Evolutionary conservation across 2,329 filamentous ascomycete genomes (phyloP), one percentile per base, ranked within the genome.

Genomic region (Dactylonectria macrodidyma): DNA sequence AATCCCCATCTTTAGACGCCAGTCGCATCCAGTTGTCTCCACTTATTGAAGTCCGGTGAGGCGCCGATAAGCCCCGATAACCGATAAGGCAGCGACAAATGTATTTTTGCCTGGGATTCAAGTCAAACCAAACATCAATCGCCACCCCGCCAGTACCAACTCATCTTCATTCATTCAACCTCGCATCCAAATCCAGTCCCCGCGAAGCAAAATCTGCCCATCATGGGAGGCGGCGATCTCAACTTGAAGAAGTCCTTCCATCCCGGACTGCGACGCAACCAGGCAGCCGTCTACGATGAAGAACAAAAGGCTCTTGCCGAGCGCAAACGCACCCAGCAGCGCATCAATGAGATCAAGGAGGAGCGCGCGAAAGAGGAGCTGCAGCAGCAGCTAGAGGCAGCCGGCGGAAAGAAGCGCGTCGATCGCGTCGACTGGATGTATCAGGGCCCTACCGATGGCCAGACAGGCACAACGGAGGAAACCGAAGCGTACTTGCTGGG

Each of bases 401-500:
- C 95, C 1, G 96, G 96, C 44, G 95, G 95, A 63, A 90, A 89
- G 75, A 95, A 94, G 78, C 88, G 92, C 60, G 84, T 92, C 34
- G 92, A 95, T 75, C 91, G 95, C 41, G 95, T 99, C 30, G 96
- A 98, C 77, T 99, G 96, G 94, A 98, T 99, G 94, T 99, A 99
- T 82, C 90, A 92, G 75, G 95, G 95, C 1, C 95, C 96, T 8
- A 92, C 92, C 57, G 86, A 89, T 76, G 93, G 94, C 41, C 91
- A 93, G 77, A 85, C 86, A n/a, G 92, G 92, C 34, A 93, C 90
- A 46, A 89, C 88, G 5, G 95, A 98, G 80, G 96, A 98, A 82
- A 95, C 94, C 83, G 96, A 99, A 78, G 94, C 93, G 4, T 99
- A 97, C 79, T 83, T 99, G 1, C 86, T 99, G 14, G 96, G 96